Base-by-base conservation (phyloP, 768 basidiomycete species). In the Cystofilobasidium ferigula region DNA sequence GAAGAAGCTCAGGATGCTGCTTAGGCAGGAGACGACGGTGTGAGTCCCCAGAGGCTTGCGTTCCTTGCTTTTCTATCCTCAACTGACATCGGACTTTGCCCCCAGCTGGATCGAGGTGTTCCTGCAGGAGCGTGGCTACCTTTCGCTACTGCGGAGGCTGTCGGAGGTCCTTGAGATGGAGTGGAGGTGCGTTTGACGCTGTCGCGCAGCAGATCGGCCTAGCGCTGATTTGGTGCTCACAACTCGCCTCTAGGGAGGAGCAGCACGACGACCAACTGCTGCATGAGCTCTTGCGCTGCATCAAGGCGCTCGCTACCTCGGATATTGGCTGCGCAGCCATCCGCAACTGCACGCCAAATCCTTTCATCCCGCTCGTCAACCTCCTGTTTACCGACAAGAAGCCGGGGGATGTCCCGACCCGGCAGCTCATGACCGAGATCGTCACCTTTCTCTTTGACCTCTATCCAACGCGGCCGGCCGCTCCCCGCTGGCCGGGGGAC, bases 331-430 rank as follows among this genome's bases (percentile, higher is more conserved):
- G 32, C 32, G 24, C 3, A 42, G 91, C 95, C 6, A 82, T 99
- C 14, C 85, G 91, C n/a, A 86, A 84, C 71, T 86, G 85, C 35
- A 87, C 87, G 65, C 92, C 93, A 0, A 84, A 86, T 0, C 95
- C 94, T 0, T 97, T 90, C 74, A 80, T 81, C 5, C 87, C 93
- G 69, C 80, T 99, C 34, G 81, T 93, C 22, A 78, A 84, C 12
- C 81, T 98, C 20, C 80, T 98, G 2, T 98, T 89, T 76, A 94
- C 92, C 4, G 94, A 98, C 79, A 98, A 98, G 80, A 95, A 93
- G 74, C 95, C 95, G 0, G 95, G 95, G 51, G 95, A 99, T 43
- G 80, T 98, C 12, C 83, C 85, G 4, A 86, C 89, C 6, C 84
- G 93, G 38, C 90, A 93, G 72, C 82, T 97, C 63, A 93, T 99